Evolutionary conservation across 768 basidiomycete species (phyloP).

Genomic region (Rhizopogon salebrosus): DNA sequence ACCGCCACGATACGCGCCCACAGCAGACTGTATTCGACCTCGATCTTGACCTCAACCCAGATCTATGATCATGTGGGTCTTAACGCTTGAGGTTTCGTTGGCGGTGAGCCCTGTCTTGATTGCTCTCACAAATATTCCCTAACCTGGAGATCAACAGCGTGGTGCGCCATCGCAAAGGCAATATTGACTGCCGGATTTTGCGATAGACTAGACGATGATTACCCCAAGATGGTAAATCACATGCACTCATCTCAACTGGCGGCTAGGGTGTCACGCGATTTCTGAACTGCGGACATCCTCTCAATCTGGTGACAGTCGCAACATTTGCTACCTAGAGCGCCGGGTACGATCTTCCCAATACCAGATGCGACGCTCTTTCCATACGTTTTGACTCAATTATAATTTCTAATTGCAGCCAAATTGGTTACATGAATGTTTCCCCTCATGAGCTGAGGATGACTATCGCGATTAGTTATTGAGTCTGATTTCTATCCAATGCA

Average conservation of each 20-base stretch:
- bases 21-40: conserved; percentile 69
- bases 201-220: background rate
- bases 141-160: background rate
- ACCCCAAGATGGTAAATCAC: too few relatives aligned
- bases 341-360: background rate
- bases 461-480: too few relatives aligned
- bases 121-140: background rate
- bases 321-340: background rate
- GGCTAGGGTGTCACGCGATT: background rate
- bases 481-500: too few relatives aligned
- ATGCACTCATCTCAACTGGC: background rate
- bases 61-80: conserved; percentile 38
- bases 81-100: background rate
- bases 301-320: background rate
- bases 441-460: too few relatives aligned
- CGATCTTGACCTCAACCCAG: conserved; percentile 82
- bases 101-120: background rate
- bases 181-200: background rate
- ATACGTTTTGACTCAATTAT: too few relatives aligned
- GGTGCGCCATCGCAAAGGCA: background rate
- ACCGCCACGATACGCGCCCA: conserved; percentile 62
- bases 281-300: too few relatives aligned
- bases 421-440: too few relatives aligned
- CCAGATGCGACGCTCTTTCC: background rate
- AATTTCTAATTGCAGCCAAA: too few relatives aligned